Base-by-base conservation (phyloP, 148 eudicot species). In the Euryodendron excelsum region DNA sequence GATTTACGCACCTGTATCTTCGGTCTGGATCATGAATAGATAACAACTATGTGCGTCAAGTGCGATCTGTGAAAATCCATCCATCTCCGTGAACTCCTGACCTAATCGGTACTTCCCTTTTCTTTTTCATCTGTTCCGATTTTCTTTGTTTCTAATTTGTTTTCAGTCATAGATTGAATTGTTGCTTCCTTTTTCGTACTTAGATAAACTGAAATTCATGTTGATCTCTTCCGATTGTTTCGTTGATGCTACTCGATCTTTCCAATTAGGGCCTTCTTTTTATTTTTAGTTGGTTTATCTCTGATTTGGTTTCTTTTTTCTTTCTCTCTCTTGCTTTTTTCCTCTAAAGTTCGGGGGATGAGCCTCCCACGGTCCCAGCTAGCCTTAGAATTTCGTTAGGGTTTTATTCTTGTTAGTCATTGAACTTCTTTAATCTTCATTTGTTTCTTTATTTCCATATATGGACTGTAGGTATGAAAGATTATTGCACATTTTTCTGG, bases 41-140 rank as follows among this genome's bases (percentile, higher is more conserved):
- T 47, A 56, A 3, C 73, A 15, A 69, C 41, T 71, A 21, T n/a
- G 0, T 20, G 15, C 20, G 4, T 18, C 28, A 41, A 36, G 30
- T 67, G 27, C 37, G 73, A 69, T 69, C 56, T 69, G 55, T 44
- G 17, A 41, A 68, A 25, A 13, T n/a, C 12, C 50, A 12, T 23
- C 56, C 44, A 28, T 72, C 60, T 33, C 60, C 64, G 27, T 30
- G 28, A 30, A 30, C 41, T 23, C 60, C 28, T 52, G 44, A 30
- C 27, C 41, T 52, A 41, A 52, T 31, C 59, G 75, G 75, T 72
- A 72, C 44, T 50, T 56, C 28, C 15, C 33, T 72, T 33, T 31
- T 37, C 13, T 33, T 72, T 71, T 31, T 23, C 41, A 10, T 53
- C 2, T 47, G 2, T 71, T 71, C 55, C 55, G 14, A 2, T 28